Evolutionary conservation across 805 yeast species (phyloP).

Genomic region (Sugiyamaella floridensis): DNA sequence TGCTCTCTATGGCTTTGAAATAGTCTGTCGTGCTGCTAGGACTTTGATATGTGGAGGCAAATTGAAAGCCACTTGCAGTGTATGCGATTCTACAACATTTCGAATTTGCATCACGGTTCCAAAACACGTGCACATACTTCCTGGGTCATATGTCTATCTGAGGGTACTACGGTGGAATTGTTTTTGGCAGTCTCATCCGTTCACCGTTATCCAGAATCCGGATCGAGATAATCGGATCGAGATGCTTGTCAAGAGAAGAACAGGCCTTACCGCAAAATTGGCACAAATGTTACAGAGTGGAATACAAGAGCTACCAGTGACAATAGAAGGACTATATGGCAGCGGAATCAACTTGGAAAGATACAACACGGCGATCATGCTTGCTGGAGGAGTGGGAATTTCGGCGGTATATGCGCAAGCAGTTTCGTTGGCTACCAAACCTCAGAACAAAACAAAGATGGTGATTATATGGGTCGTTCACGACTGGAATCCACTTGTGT

Average conservation of each 20-base stretch:
- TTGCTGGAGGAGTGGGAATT: conserved; percentile 74
- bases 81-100: neutral
- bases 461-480: conserved; percentile 59
- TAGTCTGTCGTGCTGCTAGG: conserved; percentile 5
- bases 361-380: conserved; percentile 48
- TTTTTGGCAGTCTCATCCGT: conserved; percentile 73
- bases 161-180: conserved; percentile 45
- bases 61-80: neutral
- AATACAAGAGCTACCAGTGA: conserved; percentile 14
- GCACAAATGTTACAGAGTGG: neutral
- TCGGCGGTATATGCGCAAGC: conserved; percentile 53
- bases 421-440: conserved; percentile 1
- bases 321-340: conserved; percentile 69
- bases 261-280: conserved; percentile 17
- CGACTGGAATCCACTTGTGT: conserved; percentile 41
- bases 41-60: neutral
- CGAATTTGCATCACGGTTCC: neutral
- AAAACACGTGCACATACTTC: conserved; percentile 19
- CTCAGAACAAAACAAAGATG: conserved; percentile 27
- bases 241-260: conserved; percentile 11
- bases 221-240: conserved; percentile 8
- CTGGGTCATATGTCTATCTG: conserved; percentile 53
- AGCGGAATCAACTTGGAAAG: conserved; percentile 40
- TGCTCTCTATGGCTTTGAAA: conserved; percentile 12
- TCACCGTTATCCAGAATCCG: conserved; percentile 37